These are phyloP conservation scores for Colletotrichum acutatum DNA, from an alignment of 2,329 filamentous ascomycete genomes.

Conservation along the genomic window DNA sequence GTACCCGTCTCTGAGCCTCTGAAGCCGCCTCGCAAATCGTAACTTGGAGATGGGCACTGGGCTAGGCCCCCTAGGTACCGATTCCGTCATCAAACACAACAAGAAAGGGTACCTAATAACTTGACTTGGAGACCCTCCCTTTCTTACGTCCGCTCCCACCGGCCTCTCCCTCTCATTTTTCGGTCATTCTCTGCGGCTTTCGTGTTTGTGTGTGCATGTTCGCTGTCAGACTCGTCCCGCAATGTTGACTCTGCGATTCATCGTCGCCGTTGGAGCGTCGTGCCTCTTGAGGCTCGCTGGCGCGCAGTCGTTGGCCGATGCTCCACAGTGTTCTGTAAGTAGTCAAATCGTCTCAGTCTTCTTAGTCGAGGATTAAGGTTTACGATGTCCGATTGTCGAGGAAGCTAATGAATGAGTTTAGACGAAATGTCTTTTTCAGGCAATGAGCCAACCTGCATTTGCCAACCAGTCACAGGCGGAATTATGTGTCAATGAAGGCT, in stretches of 20 bases:
- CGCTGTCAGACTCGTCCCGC: not conserved
- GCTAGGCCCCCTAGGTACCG: not conserved
- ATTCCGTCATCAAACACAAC: not conserved
- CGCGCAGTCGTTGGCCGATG: slow-evolving; percentile 14
- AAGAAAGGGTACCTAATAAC: not conserved
- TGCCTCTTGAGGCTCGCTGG: slow-evolving; percentile 8
- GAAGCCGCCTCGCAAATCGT: not conserved
- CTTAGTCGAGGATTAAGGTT: not conserved
- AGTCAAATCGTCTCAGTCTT: not conserved
- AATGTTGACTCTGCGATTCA: slow-evolving; percentile 15
- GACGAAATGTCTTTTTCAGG: slow-evolving; percentile 7
- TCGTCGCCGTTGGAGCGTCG: slow-evolving; percentile 1
- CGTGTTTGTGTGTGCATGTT: not conserved
- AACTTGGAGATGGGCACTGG: not conserved
- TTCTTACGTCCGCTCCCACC: not conserved
- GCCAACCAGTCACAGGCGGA: slow-evolving; percentile 9
- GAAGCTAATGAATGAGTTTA: not conserved
- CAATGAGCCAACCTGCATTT: slow-evolving; percentile 11
- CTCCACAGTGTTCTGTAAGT: slow-evolving; percentile 23
- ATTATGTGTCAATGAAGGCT: slow-evolving; percentile 14
- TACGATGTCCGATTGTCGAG: not conserved
- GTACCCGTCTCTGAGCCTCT: not conserved
- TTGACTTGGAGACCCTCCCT: not conserved
- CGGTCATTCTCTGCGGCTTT: not conserved
- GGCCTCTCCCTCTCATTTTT: not conserved